Conservation (phyloP, 78 protist genomes). For the Neovahlkampfia damariscottae region DNA sequence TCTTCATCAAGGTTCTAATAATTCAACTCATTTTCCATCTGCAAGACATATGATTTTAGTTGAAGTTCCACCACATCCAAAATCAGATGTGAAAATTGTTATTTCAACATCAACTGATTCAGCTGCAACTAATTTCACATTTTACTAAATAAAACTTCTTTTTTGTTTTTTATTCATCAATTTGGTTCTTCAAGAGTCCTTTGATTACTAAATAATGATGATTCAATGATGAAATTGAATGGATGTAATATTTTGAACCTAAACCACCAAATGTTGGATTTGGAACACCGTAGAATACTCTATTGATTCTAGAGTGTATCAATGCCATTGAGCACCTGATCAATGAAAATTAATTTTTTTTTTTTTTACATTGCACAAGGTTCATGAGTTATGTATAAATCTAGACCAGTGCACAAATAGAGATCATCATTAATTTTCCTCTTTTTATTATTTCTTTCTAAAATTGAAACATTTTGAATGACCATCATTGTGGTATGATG, state of each 20-base stretch:
- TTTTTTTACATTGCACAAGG: slow-evolving; percentile 12
- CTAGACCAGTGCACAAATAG: not conserved
- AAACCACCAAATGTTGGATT: not conserved
- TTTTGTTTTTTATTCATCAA: no score
- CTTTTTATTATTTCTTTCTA: not conserved
- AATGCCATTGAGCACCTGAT: slow-evolving; percentile 15
- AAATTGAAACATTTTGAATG: not conserved
- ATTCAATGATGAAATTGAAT: not conserved
- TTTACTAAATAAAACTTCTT: no score
- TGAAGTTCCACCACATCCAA: no score
- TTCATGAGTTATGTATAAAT: slow-evolving; percentile 5
- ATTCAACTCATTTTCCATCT: no score
- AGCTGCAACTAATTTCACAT: no score
- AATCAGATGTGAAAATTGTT: no score
- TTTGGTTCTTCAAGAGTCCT: no score
- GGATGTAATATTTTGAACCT: not conserved
- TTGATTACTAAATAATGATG: no score
- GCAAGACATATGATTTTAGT: no score
- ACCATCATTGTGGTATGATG: not conserved
- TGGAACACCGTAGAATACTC: not conserved
- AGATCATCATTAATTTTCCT: not conserved
- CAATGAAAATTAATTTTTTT: no score
- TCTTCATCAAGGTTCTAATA: no score
- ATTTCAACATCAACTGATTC: no score
- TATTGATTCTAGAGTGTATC: not conserved